These are phyloP conservation scores for Elsinoe australis DNA, from an alignment of 2,329 filamentous ascomycete species.

Conservation along the genomic window DNA sequence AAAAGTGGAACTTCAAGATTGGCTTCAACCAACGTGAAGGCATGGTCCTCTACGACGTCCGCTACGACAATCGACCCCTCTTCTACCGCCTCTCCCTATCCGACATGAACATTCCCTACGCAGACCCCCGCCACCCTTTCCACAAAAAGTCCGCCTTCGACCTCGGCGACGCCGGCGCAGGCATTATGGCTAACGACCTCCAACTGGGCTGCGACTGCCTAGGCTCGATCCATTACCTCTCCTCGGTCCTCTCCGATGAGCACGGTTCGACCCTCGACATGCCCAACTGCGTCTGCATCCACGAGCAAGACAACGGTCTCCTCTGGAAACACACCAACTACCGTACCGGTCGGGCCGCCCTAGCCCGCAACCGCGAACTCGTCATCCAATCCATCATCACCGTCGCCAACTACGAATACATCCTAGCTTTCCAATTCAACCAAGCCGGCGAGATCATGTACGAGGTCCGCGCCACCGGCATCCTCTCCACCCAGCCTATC, in stretches of 20 bases:
- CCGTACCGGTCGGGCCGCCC: slow-evolving; percentile 55
- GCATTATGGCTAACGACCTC: slow-evolving; percentile 61
- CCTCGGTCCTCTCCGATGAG: slow-evolving; percentile 50
- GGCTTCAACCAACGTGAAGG: slow-evolving; percentile 59
- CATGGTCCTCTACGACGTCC: slow-evolving; percentile 59
- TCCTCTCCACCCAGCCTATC: slow-evolving; percentile 59
- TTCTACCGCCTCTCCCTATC: slow-evolving; percentile 60
- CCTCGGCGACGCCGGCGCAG: slow-evolving; percentile 58
- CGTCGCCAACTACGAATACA: slow-evolving; percentile 66
- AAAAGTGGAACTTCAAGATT: slow-evolving; percentile 57
- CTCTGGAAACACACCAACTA: slow-evolving; percentile 68
- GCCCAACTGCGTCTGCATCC: slow-evolving; percentile 62
- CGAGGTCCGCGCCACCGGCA: slow-evolving; percentile 61
- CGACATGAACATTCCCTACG: slow-evolving; percentile 59
- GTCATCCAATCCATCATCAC: slow-evolving; percentile 65
- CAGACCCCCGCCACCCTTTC: slow-evolving; percentile 59
- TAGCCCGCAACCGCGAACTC: slow-evolving; percentile 56
- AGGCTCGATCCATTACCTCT: slow-evolving; percentile 61
- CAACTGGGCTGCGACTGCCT: slow-evolving; percentile 64
- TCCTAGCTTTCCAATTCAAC: slow-evolving; percentile 64
- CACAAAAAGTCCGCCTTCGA: slow-evolving; percentile 66
- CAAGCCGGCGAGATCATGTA: slow-evolving; percentile 60
- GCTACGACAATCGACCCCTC: slow-evolving; percentile 46
- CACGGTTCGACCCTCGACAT: slow-evolving; percentile 52
- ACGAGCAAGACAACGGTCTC: slow-evolving; percentile 63